These are phyloP conservation scores for Pholiota adiposa DNA, from an alignment of 1,284 basidiomycete species.

Conservation along the genomic window DNA sequence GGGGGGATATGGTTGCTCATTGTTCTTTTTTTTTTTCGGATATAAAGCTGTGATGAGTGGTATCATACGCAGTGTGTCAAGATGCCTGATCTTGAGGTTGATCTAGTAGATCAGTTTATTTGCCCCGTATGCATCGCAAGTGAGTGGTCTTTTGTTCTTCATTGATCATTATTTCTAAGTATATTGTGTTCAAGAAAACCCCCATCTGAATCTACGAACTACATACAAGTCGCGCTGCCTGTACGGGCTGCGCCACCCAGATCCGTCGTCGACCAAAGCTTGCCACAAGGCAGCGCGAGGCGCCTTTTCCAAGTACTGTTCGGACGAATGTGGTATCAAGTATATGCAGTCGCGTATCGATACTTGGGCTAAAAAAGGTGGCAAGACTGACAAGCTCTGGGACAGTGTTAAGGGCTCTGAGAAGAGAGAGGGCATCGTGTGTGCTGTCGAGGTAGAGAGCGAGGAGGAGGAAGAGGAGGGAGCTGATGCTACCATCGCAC, in stretches of 20 bases:
- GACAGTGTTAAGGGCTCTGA: slow-evolving; percentile 69
- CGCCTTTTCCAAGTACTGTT: slow-evolving; percentile 84
- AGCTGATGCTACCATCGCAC: too few relatives aligned
- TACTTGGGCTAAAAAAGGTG: slow-evolving; percentile 61
- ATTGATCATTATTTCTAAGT: not conserved
- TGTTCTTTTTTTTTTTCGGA: not conserved
- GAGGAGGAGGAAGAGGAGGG: slow-evolving; percentile 18
- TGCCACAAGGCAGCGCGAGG: slow-evolving; percentile 81
- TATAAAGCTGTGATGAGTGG: slow-evolving; percentile 83
- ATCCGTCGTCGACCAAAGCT: slow-evolving; percentile 62
- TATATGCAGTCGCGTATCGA: slow-evolving; percentile 68
- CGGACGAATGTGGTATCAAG: slow-evolving; percentile 75
- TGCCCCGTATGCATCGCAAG: slow-evolving; percentile 78
- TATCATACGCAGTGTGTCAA: slow-evolving; percentile 83
- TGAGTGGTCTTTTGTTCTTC: slow-evolving; percentile 41
- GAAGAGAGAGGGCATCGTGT: slow-evolving; percentile 67
- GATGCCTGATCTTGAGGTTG: slow-evolving; percentile 77
- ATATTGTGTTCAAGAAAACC: slow-evolving; percentile 51
- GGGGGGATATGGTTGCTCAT: not conserved
- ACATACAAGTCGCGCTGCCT: slow-evolving; percentile 82
- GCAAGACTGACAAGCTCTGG: slow-evolving; percentile 66
- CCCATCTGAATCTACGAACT: slow-evolving; percentile 61
- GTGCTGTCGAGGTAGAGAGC: slow-evolving; percentile 28
- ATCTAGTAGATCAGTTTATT: slow-evolving; percentile 86
- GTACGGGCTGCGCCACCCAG: slow-evolving; percentile 61